Evolutionary conservation across 345 rosid species (phyloP), one percentile per base, ranked within the genome.

Genomic region (Crucihimalaya himalaica): DNA sequence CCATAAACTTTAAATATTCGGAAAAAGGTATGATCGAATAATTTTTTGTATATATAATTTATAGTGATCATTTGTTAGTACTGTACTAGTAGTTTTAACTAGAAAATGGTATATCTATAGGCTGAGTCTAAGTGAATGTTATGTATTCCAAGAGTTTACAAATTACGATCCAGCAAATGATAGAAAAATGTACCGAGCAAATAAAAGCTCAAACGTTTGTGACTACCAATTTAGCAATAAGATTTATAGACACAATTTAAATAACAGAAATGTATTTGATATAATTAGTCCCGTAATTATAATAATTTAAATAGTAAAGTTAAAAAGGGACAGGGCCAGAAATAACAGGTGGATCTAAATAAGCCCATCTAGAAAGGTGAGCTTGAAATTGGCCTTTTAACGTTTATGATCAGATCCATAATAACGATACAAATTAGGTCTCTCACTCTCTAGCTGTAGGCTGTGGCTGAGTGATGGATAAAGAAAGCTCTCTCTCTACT

Each of bases 371-470:
- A 28, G 0, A 74, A 37, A 18, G 42, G 12, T 10, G 58, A 28
- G 53, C 1, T 28, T 35, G 12, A 23, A 47, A n/a, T 27, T 8
- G 39, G 66, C 23, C 66, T 2, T 43, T 43, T 31, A 42, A 11
- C 0, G 14, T 15, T 4, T 7, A 51, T 32, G 21, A 4, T 47
- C 20, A n/a, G 76, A 20, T 55, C 71, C 66, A 73, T 55, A 8
- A 54, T 3, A 25, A 53, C 45, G 8, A n/a, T 32, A 72, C 57
- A 73, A 65, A 18, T 46, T 67, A 74, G 73, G 67, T 47, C 48
- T 43, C 48, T 43, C 47, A 15, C 8, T 15, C 4, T 6, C 4
- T 5, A 35, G 40, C 14, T 35, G 14, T 23, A n/a, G n/a, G n/a
- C n/a, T n/a, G n/a, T n/a, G n/a, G 40, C 14, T 35, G 40, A 35